Evolutionary conservation across 164 flowering plant genomes (phyloP).

Genomic region (Houttuynia cordata): DNA sequence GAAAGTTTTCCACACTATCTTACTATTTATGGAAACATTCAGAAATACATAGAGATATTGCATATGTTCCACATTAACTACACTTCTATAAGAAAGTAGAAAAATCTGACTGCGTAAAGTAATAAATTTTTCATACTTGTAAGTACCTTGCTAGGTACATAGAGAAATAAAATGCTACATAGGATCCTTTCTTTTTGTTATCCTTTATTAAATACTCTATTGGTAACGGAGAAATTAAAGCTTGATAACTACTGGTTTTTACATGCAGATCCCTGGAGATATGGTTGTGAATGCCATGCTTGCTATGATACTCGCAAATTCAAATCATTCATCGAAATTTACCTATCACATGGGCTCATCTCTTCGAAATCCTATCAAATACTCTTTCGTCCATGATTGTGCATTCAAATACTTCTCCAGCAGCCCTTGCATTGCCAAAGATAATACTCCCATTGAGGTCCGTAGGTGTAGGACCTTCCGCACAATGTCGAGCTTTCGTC

Average conservation of each 20-base stretch:
- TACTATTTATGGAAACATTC: too few species aligned
- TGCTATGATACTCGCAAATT: slow-evolving; percentile 42
- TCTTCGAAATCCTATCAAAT: slow-evolving; percentile 26
- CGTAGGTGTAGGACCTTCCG: slow-evolving; percentile 13
- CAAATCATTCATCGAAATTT: slow-evolving; percentile 13
- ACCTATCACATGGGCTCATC: slow-evolving; percentile 72
- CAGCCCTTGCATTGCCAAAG: slow-evolving; percentile 39
- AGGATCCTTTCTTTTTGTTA: too few species aligned
- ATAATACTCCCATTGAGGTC: slow-evolving; percentile 46
- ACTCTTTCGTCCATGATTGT: slow-evolving; percentile 10
- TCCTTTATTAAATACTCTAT: too few species aligned
- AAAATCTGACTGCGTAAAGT: too few species aligned
- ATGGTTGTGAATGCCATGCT: slow-evolving; percentile 79
- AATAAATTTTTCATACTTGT: too few species aligned
- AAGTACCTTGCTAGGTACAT: too few species aligned
- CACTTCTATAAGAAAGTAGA: too few species aligned
- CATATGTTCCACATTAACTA: too few species aligned
- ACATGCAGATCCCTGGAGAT: slow-evolving; percentile 82
- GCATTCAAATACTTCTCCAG: slow-evolving; percentile 30
- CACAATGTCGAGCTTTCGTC: slow-evolving; percentile 34
- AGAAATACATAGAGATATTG: too few species aligned
- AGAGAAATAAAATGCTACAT: too few species aligned
- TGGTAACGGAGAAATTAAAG: not conserved
- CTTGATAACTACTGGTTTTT: not conserved
- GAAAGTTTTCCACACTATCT: too few species aligned